Evolutionary conservation across 148 eudicot genomes (phyloP), one percentile per base, ranked within the genome.

Genomic region (Limonium bicolor): DNA sequence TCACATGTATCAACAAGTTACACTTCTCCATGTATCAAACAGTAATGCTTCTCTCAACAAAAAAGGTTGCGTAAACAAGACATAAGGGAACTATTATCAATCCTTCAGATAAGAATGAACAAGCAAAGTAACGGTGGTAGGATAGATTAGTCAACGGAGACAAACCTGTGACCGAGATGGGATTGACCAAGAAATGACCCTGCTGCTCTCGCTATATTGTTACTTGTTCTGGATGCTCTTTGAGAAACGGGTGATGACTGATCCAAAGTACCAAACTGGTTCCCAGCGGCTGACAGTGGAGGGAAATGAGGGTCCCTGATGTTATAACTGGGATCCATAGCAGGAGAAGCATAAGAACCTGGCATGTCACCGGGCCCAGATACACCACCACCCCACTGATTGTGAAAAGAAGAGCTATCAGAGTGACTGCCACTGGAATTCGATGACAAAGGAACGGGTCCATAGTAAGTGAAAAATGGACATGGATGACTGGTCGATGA

Each of bases 391-490:
- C 68, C 76, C 96, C 96, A 88, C 46, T 73, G 86, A 65, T 53
- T 79, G 50, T 51, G 74, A 32, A 62, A 88, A 68, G 42, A 61
- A 14, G 92, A 61, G 51, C 71, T 72, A 52, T 83, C 83, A 6
- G 82, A 55, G 39, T 65, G 61, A 58, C 51, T 72, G 12, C 86
- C 60, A 51, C 59, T 71, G 22, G 78, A 67, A 12, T 82, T 71
- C 2, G 80, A 72, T 6, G 78, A 86, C 62, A 72, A 92, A 43
- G 72, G 25, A 35, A 86, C 28, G 32, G 90, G 86, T 43, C 86
- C 90, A 51, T 79, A 56, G 48, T 78, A 87, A 18, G 94, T 82
- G 58, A 82, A 50, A 52, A 82, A 87, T 1, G 96, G 96, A 32
- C 88, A 87, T 46, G 76, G 85, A 46, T 79, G 90, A 43, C 67